These are phyloP conservation scores for Trichoderma sp. DNA, from an alignment of 2,329 filamentous ascomycete genomes.

Conservation along the genomic window DNA sequence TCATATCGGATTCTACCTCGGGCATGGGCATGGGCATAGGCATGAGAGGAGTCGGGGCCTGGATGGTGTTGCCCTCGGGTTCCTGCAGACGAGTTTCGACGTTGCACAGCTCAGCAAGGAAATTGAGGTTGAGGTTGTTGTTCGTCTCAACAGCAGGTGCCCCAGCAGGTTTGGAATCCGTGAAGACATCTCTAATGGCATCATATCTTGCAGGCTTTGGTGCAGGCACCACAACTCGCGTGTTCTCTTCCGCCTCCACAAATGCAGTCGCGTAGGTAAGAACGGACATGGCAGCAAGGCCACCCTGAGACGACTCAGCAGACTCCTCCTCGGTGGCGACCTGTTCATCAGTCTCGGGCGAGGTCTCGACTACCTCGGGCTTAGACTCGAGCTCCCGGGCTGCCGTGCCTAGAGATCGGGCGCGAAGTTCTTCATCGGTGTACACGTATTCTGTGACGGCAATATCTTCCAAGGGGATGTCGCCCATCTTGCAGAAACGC, in stretches of 20 bases:
- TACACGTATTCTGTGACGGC: conserved; percentile 37
- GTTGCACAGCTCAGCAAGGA: conserved; percentile 40
- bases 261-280: conserved; percentile 37
- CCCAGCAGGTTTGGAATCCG: conserved; percentile 37
- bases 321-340: conserved; percentile 26
- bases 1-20: conserved; percentile 25
- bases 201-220: conserved; percentile 39
- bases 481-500: conserved; percentile 41
- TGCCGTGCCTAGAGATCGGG: conserved; percentile 40
- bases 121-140: conserved; percentile 32
- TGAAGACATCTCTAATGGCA: conserved; percentile 46
- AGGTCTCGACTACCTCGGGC: conserved; percentile 31
- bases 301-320: conserved; percentile 29
- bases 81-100: conserved; percentile 33
- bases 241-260: conserved; percentile 33
- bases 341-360: conserved; percentile 33
- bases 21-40: neutral
- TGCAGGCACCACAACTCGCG: conserved; percentile 29
- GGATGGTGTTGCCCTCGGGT: conserved; percentile 21
- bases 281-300: conserved; percentile 34
- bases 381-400: conserved; percentile 36
- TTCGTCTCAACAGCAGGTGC: conserved; percentile 30
- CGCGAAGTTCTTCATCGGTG: conserved; percentile 37
- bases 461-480: conserved; percentile 38
- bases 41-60: neutral